Percentiles rank a stretch among this genome's conserved stretches.
Evolutionary conservation across 768 basidiomycete genomes (phyloP).

Genomic region (Xerocomellus chrysenteron): DNA sequence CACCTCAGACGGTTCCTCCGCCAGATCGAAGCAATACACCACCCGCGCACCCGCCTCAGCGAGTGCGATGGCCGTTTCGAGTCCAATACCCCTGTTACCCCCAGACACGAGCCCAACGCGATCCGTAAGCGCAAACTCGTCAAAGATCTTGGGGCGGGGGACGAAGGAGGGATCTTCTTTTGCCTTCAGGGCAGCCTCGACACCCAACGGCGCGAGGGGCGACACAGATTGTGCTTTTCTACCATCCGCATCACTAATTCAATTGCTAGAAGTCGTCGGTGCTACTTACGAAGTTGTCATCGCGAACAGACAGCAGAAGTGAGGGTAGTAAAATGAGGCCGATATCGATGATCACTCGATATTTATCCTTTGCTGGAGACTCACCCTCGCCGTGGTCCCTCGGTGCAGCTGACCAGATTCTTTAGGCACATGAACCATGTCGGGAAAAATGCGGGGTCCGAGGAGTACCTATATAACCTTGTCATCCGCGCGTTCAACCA

Average conservation of each 20-base stretch:
- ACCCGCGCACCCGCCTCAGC: conserved; percentile 70
- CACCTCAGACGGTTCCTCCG: conserved; percentile 53
- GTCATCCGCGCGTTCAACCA: not conserved
- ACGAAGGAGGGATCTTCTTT: conserved; percentile 34
- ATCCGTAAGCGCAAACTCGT: conserved; percentile 56
- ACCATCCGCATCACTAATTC: not conserved
- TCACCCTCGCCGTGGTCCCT: too few relatives aligned
- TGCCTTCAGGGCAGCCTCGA: conserved; percentile 53
- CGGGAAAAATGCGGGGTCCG: too few relatives aligned
- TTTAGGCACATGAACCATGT: too few relatives aligned
- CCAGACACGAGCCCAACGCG: conserved; percentile 64
- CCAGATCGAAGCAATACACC: conserved; percentile 69
- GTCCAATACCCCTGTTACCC: conserved; percentile 67
- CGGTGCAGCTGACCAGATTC: too few relatives aligned
- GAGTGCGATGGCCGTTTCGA: conserved; percentile 79
- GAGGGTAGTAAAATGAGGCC: too few relatives aligned
- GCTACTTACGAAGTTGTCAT: conserved; percentile 15
- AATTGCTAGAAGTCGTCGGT: not conserved
- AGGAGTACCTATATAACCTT: too few relatives aligned
- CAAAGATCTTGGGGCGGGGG: conserved; percentile 51
- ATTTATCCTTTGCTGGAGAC: too few relatives aligned
- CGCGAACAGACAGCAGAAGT: not conserved
- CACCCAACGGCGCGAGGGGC: conserved; percentile 60
- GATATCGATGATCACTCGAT: not conserved
- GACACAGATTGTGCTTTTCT: conserved; percentile 44